Conservation (phyloP, 169 alveolate genomes). For the Theileria orientalis region DNA sequence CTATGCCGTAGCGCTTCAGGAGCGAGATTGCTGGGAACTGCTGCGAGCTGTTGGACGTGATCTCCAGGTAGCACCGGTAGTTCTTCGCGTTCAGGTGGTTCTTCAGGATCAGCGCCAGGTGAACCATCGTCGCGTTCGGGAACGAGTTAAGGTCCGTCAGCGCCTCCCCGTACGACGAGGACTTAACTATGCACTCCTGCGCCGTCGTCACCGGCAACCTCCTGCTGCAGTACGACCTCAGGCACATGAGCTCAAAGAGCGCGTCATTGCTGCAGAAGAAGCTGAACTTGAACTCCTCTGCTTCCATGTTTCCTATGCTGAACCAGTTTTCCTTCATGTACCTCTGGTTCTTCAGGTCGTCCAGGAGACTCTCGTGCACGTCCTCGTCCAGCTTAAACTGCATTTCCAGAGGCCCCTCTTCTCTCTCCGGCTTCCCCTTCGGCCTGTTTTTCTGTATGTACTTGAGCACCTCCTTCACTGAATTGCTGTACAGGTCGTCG, state of each 20-base stretch:
- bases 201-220: slow-evolving; percentile 32
- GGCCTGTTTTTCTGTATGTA: slow-evolving; percentile 18
- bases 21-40: slow-evolving; percentile 59
- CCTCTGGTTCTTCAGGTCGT: slow-evolving; percentile 36
- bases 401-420: neutral
- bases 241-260: slow-evolving; percentile 38
- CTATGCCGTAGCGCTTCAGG: slow-evolving; percentile 39
- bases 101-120: slow-evolving; percentile 31
- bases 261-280: slow-evolving; percentile 60
- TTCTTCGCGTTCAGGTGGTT: slow-evolving; percentile 12
- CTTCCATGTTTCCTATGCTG: slow-evolving; percentile 36
- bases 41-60: slow-evolving; percentile 46
- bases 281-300: slow-evolving; percentile 48
- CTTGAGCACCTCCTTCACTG: slow-evolving; percentile 13
- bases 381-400: slow-evolving; percentile 24
- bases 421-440: neutral
- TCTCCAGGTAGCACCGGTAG: slow-evolving; percentile 45
- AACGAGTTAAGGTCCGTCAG: slow-evolving; percentile 45
- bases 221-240: slow-evolving; percentile 29
- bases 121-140: slow-evolving; percentile 37
- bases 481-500: slow-evolving; percentile 17
- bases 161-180: slow-evolving; percentile 61
- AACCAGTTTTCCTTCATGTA: slow-evolving; percentile 63
- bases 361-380: slow-evolving; percentile 15
- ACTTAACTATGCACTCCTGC: slow-evolving; percentile 26